A percentile compares a stretch with the other conserved stretches of the same genome.
Conservation (phyloP, 2,329 filamentous ascomycete genomes). For the Niveomyces coronatus region DNA sequence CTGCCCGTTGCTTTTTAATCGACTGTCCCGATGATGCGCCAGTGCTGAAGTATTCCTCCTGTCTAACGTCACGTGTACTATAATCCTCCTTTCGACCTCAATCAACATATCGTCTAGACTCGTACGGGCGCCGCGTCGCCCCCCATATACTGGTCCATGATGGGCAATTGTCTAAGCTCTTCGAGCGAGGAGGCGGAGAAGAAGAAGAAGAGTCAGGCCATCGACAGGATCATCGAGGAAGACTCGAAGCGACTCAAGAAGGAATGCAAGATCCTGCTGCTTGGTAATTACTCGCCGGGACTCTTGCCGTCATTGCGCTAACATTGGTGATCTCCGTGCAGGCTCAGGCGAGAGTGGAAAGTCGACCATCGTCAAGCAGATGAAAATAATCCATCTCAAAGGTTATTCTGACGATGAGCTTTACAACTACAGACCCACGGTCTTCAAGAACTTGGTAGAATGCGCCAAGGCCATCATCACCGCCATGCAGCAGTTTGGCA, state of each 20-base stretch:
- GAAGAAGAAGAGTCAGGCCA: constrained; percentile 94
- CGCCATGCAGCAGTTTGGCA: constrained; percentile 85
- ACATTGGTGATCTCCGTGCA: constrained; percentile 28
- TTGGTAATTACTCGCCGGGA: constrained; percentile 55
- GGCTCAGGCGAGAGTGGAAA: constrained; percentile 98
- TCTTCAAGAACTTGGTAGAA: constrained; percentile 97
- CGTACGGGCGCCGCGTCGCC: constrained; percentile 5
- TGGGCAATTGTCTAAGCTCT: constrained; percentile 92
- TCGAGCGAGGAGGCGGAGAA: constrained; percentile 78
- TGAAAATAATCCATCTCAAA: constrained; percentile 99
- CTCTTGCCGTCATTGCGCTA: background rate
- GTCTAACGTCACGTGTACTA: too few species aligned
- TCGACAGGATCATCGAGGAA: constrained; percentile 88
- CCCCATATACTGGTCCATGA: constrained; percentile 34
- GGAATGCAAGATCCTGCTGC: constrained; percentile 96
- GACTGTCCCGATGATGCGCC: too few species aligned
- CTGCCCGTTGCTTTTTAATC: too few species aligned
- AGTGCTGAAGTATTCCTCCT: too few species aligned
- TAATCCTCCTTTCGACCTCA: too few species aligned
- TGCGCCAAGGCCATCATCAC: constrained; percentile 89
- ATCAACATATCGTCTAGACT: too few species aligned
- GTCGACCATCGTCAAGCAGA: constrained; percentile 98
- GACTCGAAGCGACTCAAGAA: constrained; percentile 84
- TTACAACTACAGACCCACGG: constrained; percentile 85
- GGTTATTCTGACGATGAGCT: constrained; percentile 93